Evolutionary conservation across 192 early-diverging fungal genomes (phyloP), one percentile per base, ranked within the genome.

Genomic region (Pilobolus umbonatus): DNA sequence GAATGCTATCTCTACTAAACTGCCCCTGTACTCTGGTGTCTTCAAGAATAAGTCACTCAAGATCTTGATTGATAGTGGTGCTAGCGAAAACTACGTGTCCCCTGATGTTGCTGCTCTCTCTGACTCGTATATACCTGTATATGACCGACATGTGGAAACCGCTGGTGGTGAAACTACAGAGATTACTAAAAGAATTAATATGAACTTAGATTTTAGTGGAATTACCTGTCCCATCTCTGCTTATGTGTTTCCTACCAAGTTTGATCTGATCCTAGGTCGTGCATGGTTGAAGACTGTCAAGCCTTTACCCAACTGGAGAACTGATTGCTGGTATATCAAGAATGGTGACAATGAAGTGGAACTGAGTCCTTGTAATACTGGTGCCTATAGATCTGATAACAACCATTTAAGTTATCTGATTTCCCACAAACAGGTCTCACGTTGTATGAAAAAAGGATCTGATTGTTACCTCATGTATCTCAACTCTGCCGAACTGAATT

Each of bases 21-120:
- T 55, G 1, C 53, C 53, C 25, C 36, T 40, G 3, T 55, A 55
- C 6, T 15, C 53, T 26, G 36, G 11, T 28, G 12, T 21, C 3
- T 22, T 26, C 17, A 40, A 55, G 12, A 24, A 15, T 11, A 17
- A 55, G 0, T 5, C 0, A 10, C 14, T 55, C 4, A 17, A 26
- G 5, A 29, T 36, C 1, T 10, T 55, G 9, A 45, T 57, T 44
- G 28, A 57, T 21, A 6, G 2, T 22, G 28, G 55, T 32, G 55
- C 55, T 5, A 57, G 55, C 21, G 55, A 39, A 57, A 57, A 57
- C 4, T 57, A 44, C 31, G 55, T 57, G 4, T 57, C 40, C 0
- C 55, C 55, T n/a, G 17, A 57, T 1, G 11, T 32, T n/a, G 24
- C 40, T 0, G 8, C 17, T 29, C 17, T 42, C 1, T 14, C 10